Evolutionary conservation across 2,329 filamentous ascomycete species (phyloP).

Genomic region (Thyridium curvatum): DNA sequence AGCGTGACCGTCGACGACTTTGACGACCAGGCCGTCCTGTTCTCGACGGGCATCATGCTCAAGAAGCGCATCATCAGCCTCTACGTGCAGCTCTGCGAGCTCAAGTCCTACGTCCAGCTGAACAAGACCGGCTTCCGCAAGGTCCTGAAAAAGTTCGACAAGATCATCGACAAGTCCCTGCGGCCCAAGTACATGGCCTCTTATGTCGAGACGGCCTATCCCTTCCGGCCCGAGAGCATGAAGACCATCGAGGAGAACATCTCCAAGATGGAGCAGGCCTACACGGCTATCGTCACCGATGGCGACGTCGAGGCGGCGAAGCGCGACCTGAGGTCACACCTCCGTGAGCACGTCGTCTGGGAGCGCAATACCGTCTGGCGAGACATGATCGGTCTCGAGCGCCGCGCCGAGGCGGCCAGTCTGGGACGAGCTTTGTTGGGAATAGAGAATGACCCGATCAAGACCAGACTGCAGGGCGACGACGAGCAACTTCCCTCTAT

Average conservation of each 20-base stretch:
- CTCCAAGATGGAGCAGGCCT: constrained; percentile 67
- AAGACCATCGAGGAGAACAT: constrained; percentile 66
- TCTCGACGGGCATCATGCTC: constrained; percentile 69
- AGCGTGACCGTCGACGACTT: constrained; percentile 71
- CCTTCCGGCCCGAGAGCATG: constrained; percentile 72
- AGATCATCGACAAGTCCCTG: constrained; percentile 79
- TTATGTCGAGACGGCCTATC: constrained; percentile 70
- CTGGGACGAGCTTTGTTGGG: constrained; percentile 82
- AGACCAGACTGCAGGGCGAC: constrained; percentile 77
- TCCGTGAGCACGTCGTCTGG: constrained; percentile 97
- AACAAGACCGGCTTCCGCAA: constrained; percentile 97
- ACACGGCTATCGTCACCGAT: constrained; percentile 74
- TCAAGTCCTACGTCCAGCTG: constrained; percentile 92
- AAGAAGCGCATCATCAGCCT: constrained; percentile 86
- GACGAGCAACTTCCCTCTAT: constrained; percentile 55
- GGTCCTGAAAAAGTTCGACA: constrained; percentile 97
- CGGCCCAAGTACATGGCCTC: constrained; percentile 70
- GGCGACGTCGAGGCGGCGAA: constrained; percentile 73
- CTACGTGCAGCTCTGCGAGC: constrained; percentile 89
- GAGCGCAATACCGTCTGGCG: constrained; percentile 98
- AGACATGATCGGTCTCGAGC: constrained; percentile 97
- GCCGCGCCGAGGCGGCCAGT: constrained; percentile 89
- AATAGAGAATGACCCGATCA: constrained; percentile 59
- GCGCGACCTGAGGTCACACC: constrained; percentile 80
- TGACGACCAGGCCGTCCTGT: constrained; percentile 64